A percentile compares a stretch with the other conserved stretches of the same genome.
Conservation (phyloP, 441 rosid species). For the Rhodomyrtus psidioides region DNA sequence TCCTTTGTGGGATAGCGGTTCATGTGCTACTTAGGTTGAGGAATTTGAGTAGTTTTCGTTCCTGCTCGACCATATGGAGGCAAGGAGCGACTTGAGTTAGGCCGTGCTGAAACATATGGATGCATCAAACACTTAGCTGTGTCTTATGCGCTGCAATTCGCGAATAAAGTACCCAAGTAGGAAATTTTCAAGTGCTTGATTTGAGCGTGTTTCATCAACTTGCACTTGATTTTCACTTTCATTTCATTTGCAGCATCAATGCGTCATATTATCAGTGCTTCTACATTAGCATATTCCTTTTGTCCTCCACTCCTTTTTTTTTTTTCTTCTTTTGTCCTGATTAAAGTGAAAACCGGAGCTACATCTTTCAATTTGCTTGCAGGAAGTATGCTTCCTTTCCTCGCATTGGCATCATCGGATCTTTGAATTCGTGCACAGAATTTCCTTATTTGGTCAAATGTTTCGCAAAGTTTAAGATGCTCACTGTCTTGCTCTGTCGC, state of each 20-base stretch:
- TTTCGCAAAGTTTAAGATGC: neutral
- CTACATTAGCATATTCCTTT: neutral
- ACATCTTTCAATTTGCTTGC: neutral
- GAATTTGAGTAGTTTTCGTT: constrained; percentile 9
- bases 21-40: constrained; percentile 43
- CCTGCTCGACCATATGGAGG: neutral
- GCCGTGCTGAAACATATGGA: neutral
- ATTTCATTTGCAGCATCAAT: neutral
- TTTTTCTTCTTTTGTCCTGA: neutral
- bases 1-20: constrained; percentile 47
- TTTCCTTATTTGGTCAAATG: neutral
- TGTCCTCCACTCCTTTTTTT: neutral
- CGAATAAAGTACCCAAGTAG: neutral
- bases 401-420: neutral
- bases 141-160: neutral
- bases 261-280: neutral
- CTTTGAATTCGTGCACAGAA: neutral
- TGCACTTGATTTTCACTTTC: neutral
- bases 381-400: neutral
- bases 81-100: constrained; percentile 1
- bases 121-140: neutral
- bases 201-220: neutral
- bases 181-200: neutral
- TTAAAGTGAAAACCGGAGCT: neutral
- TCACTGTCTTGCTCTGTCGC: neutral